Evolutionary conservation across 306 rosid species (phyloP), one percentile per base, ranked within the genome.

Genomic region (Ammopiptanthus mongolicus): DNA sequence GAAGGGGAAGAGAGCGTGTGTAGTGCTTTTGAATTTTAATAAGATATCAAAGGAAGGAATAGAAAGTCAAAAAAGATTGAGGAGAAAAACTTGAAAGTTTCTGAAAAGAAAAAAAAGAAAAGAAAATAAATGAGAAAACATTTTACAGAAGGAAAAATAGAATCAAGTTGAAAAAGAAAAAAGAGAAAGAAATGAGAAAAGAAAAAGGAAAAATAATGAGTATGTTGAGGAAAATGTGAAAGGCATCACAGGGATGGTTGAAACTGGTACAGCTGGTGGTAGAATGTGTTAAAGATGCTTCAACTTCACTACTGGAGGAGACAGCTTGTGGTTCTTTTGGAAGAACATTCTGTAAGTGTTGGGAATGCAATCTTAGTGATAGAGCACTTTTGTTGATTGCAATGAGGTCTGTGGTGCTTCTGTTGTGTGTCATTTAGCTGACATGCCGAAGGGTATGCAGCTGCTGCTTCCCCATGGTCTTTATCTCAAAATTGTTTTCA

Each of bases 381-480:
- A 78, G 81, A 81, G 85, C 84, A 86, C 86, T 71, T 69, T 76
- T 65, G 84, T 88, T 80, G 85, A 87, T 82, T 87, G 84, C 83
- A 85, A 60, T 83, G 88, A 52, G 91, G 90, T 85, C 83, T 76
- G 52, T 83, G 84, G 77, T 87, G 77, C 86, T 81, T 86, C 55
- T 72, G 69, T 72, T 82, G 73, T 75, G 72, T 83, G 83, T 80
- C 84, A 58, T 83, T 81, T 82, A 65, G 80, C 77, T 69, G 75
- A 79, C 41, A 48, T 77, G 77, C 28, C 80, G 78, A 84, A 83
- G 84, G 88, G 86, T 86, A 81, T 79, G 86, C 82, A 81, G 82
- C 72, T 74, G 78, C 83, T 77, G 80, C 71, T 84, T 87, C 74
- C 77, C 51, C 69, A 50, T 76, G 82, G 86, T 78, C 71, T 80